phyloP scores from a whole-genome alignment of 2,329 filamentous ascomycete genomes.

The Boeremia lycopersici region DNA sequence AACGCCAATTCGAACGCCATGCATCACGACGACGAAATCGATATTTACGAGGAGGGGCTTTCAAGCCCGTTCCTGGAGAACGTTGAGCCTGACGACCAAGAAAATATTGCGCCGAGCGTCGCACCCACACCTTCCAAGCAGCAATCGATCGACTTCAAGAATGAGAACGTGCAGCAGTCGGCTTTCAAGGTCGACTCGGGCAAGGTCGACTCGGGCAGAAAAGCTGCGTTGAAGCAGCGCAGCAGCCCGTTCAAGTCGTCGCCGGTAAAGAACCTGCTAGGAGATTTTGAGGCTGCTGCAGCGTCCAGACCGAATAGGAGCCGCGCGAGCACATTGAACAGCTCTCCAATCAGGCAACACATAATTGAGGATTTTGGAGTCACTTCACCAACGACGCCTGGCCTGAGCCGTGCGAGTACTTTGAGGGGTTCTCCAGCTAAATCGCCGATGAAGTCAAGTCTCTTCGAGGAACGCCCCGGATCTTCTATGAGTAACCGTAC shows the following conservation, averaged over 20 bases:
- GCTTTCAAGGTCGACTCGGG: slow-evolving; percentile 41
- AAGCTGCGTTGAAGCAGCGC: slow-evolving; percentile 32
- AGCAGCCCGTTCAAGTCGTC: slow-evolving; percentile 40
- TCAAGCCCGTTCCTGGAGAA: slow-evolving; percentile 58
- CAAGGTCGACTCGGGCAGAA: slow-evolving; percentile 41
- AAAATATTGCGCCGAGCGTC: slow-evolving; percentile 29
- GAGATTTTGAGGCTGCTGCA: slow-evolving; percentile 33
- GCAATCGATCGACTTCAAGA: slow-evolving; percentile 22
- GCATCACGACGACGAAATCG: slow-evolving; percentile 37
- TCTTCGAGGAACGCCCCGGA: slow-evolving; percentile 27
- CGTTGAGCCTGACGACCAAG: slow-evolving; percentile 48
- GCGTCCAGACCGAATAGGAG: slow-evolving; percentile 9
- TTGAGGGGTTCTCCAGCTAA: slow-evolving; percentile 7
- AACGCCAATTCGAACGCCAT: slow-evolving; percentile 30
- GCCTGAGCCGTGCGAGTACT: slow-evolving; percentile 8
- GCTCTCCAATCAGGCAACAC: slow-evolving; percentile 33
- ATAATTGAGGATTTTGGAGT: slow-evolving; percentile 5
- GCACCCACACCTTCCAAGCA: slow-evolving; percentile 34
- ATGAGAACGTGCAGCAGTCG: slow-evolving; percentile 38
- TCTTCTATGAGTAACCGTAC: slow-evolving; percentile 36
- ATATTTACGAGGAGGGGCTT: slow-evolving; percentile 50
- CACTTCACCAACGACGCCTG: slow-evolving; percentile 10
- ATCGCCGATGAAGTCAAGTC: slow-evolving; percentile 27
- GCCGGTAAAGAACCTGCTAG: slow-evolving; percentile 35
- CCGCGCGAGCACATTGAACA: slow-evolving; percentile 31